Conservation (phyloP, 352 stramenopile genomes). For the Thraustochytrium striatum region DNA sequence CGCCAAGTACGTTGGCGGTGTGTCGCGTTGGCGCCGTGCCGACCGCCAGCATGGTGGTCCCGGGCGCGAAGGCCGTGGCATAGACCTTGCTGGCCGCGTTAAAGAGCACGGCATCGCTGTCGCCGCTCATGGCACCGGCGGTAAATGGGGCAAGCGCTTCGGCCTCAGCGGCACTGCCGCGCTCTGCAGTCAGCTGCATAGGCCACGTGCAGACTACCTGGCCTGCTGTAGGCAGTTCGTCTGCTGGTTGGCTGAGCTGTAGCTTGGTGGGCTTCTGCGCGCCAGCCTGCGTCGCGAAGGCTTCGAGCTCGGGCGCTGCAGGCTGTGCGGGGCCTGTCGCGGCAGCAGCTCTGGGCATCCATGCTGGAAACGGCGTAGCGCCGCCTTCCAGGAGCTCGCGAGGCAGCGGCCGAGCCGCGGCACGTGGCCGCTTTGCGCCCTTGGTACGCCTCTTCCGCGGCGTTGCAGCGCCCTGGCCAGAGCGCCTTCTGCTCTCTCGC, state of each 20-base stretch:
- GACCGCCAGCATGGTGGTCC: not conserved
- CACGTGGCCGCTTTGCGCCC: no score
- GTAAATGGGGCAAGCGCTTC: not conserved
- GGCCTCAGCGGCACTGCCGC: not conserved
- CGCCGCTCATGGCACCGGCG: no score
- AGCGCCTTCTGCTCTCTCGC: no score
- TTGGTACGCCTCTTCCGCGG: no score
- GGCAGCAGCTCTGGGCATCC: no score
- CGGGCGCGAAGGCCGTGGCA: not conserved
- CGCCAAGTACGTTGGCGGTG: not conserved
- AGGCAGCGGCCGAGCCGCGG: no score
- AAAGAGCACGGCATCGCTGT: no score
- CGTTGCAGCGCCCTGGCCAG: not conserved
- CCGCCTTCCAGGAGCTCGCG: no score
- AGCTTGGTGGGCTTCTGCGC: not conserved
- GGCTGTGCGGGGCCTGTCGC: no score
- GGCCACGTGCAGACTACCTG: no score
- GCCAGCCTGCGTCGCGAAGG: not conserved
- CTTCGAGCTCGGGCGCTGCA: not conserved
- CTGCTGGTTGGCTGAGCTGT: not conserved
- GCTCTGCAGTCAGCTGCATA: not conserved
- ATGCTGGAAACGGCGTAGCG: not conserved
- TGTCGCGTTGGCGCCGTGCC: not conserved
- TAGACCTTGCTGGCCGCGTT: not conserved
- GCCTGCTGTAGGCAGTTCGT: no score